Conservation (phyloP, 139 green algal species). For the Mychonastes homosphaera region DNA sequence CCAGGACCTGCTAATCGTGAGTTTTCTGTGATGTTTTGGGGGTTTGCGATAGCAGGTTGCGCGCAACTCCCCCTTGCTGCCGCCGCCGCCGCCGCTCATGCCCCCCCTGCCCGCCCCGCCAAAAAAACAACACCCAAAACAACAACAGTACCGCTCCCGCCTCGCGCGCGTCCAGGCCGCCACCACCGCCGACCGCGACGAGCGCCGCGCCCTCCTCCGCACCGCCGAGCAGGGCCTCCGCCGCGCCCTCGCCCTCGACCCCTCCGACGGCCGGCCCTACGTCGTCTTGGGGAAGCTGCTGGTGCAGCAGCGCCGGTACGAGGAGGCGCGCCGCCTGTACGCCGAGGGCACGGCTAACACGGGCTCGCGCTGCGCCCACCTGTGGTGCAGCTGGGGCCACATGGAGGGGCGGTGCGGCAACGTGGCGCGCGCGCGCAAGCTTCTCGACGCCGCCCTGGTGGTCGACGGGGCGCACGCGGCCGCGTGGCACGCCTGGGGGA, state of each 20-base stretch:
- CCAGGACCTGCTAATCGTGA: slow-evolving; percentile 57
- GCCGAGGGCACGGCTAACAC: slow-evolving; percentile 69
- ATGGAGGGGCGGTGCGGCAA: slow-evolving; percentile 67
- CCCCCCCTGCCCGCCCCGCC: background rate
- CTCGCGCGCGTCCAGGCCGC: slow-evolving; percentile 29
- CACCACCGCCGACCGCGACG: slow-evolving; percentile 6
- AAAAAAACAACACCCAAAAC: background rate
- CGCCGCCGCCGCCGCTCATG: background rate
- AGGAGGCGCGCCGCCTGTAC: slow-evolving; percentile 81
- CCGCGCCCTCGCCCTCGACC: slow-evolving; percentile 49
- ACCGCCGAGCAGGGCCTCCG: slow-evolving; percentile 47
- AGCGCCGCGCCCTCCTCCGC: slow-evolving; percentile 25
- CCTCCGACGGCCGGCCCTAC: slow-evolving; percentile 78
- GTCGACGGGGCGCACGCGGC: slow-evolving; percentile 74
- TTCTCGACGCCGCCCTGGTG: slow-evolving; percentile 84
- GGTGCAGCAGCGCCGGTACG: slow-evolving; percentile 49
- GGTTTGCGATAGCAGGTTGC: background rate
- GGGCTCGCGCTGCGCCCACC: slow-evolving; percentile 23
- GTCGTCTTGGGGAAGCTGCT: slow-evolving; percentile 79
- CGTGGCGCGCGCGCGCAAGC: slow-evolving; percentile 57
- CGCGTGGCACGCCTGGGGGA: slow-evolving; percentile 93
- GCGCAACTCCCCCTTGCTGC: background rate
- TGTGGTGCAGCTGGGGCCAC: slow-evolving; percentile 53
- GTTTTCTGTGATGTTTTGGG: background rate
- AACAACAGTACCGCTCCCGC: slow-evolving; percentile 50